Percentiles rank a stretch among this genome's conserved stretches.
phyloP scores from a whole-genome alignment of 2,329 filamentous ascomycete species.

The Fusarium subtropicale region DNA sequence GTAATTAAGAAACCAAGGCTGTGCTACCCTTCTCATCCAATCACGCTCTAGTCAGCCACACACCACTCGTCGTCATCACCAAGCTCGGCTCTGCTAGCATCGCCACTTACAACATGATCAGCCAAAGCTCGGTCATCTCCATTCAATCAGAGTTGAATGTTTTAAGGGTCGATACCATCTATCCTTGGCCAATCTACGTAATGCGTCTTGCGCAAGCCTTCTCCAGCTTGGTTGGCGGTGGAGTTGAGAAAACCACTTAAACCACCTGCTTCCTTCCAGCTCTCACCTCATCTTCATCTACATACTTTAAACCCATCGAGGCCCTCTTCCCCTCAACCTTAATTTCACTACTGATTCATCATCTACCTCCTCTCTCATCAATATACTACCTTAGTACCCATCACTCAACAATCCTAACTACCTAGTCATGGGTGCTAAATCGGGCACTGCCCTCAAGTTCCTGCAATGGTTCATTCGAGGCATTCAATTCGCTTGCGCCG shows the following conservation, averaged over 20 bases:
- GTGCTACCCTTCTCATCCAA: conserved; percentile 23
- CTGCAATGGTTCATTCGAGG: conserved; percentile 77
- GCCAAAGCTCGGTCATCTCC: conserved; percentile 12
- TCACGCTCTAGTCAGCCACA: conserved; percentile 29
- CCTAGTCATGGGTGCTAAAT: conserved; percentile 48
- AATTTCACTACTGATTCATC: neutral
- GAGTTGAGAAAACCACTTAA: conserved; percentile 31
- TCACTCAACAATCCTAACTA: neutral
- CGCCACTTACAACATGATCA: conserved; percentile 30
- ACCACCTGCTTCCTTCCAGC: conserved; percentile 7
- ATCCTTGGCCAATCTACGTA: conserved; percentile 33
- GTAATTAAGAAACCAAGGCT: conserved; percentile 17
- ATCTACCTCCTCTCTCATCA: neutral
- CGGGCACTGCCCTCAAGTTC: conserved; percentile 70
- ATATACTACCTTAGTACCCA: conserved; percentile 1
- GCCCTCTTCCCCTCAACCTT: neutral
- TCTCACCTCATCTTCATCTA: neutral
- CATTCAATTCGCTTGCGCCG: conserved; percentile 78
- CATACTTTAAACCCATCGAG: neutral
- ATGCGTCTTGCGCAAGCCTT: conserved; percentile 37
- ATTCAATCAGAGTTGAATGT: conserved; percentile 26
- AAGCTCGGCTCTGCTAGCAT: conserved; percentile 14
- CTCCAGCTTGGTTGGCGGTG: neutral
- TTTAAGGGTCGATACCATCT: neutral
- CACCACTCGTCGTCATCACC: conserved; percentile 34